phyloP scores from a whole-genome alignment of 2,329 filamentous ascomycete species.

The Aspergillus aculeatus region DNA sequence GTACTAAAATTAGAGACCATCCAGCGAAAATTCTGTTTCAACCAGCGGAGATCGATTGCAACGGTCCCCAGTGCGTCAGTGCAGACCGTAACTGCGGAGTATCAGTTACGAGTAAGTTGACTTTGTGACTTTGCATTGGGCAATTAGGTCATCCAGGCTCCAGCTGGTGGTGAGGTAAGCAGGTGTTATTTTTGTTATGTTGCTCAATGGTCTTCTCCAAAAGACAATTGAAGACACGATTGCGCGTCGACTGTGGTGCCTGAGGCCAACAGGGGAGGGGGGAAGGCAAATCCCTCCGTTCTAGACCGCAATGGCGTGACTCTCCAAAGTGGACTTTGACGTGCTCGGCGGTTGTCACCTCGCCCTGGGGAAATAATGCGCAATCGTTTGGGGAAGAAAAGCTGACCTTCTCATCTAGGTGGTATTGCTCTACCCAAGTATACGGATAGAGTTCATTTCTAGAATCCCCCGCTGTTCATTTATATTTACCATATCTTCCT shows the following conservation, averaged over 20 bases:
- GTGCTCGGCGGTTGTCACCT: slow-evolving; percentile 10
- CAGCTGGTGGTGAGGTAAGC: slow-evolving; percentile 14
- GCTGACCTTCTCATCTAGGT: slow-evolving; percentile 8
- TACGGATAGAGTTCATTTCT: slow-evolving; percentile 1
- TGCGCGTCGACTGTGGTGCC: slow-evolving; percentile 11
- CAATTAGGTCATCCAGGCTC: slow-evolving; percentile 5
- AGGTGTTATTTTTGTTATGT: slow-evolving; percentile 1
- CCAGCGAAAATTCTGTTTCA: slow-evolving; percentile 1
- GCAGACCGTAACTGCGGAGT: too few relatives aligned
- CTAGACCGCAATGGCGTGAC: slow-evolving; percentile 16
- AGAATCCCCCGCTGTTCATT: neutral
- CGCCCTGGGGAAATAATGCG: neutral
- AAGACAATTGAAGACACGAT: neutral
- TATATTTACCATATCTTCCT: slow-evolving; percentile 1
- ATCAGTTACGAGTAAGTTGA: too few relatives aligned
- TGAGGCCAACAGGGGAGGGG: slow-evolving; percentile 1
- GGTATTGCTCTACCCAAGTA: slow-evolving; percentile 1
- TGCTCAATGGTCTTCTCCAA: neutral
- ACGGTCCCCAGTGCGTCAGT: neutral
- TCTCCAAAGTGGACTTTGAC: slow-evolving; percentile 4
- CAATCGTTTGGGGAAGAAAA: neutral
- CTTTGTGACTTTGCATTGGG: neutral
- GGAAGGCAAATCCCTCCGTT: neutral
- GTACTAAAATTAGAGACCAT: slow-evolving; percentile 3
- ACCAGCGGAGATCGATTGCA: slow-evolving; percentile 6